Evolutionary conservation across 2,329 filamentous ascomycete species (phyloP).

Genomic region (Amylocarpus encephaloides): DNA sequence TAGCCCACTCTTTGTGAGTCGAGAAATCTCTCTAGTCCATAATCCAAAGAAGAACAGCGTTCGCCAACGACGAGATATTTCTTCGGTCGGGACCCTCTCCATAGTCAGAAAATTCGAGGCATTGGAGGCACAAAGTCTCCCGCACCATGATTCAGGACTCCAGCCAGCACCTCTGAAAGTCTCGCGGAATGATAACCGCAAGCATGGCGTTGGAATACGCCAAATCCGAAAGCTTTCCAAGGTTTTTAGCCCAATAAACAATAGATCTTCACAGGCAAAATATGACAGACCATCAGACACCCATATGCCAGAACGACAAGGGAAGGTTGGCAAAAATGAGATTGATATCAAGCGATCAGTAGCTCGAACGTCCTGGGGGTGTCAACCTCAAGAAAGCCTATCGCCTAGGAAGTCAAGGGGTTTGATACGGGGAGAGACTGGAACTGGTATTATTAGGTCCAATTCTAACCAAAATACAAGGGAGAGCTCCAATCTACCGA

Average conservation of each 20-base stretch:
- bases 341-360: not conserved
- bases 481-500: constrained; percentile 1
- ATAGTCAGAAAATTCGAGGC: constrained; percentile 28
- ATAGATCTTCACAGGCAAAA: not conserved
- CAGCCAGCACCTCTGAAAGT: constrained; percentile 18
- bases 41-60: too few species aligned
- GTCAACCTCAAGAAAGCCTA: not conserved
- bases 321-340: not conserved
- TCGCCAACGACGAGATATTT: not conserved
- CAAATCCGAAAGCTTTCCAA: constrained; percentile 14
- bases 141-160: constrained; percentile 11
- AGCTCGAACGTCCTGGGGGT: not conserved
- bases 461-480: not conserved
- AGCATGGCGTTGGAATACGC: not conserved
- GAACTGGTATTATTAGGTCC: not conserved
- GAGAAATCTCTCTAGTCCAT: too few species aligned
- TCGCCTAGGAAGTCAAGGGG: not conserved
- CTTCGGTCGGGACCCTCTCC: constrained; percentile 19
- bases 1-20: too few species aligned
- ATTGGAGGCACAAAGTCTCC: constrained; percentile 22
- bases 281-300: too few species aligned
- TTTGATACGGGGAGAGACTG: not conserved
- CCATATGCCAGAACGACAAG: too few species aligned
- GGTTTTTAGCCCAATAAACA: constrained; percentile 15
- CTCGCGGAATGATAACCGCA: constrained; percentile 5